Evolutionary conservation across 1,284 basidiomycete genomes (phyloP).

Genomic region (Ganoderma multipileum): DNA sequence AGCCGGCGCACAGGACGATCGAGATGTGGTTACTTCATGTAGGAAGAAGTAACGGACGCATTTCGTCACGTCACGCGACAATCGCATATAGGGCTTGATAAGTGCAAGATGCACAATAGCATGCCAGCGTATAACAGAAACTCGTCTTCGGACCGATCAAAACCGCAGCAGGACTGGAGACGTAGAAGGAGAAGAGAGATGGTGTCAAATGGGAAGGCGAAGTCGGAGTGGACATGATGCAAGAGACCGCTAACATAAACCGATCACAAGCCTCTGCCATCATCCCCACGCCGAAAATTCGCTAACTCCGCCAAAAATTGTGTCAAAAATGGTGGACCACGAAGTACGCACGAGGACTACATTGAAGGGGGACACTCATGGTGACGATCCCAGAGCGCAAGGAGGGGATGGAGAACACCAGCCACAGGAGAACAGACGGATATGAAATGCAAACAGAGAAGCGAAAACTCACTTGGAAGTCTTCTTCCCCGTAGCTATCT

Average conservation of each 20-base stretch:
- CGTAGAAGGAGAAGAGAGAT: neutral
- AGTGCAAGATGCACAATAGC: neutral
- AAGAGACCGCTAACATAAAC: neutral
- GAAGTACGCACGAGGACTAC: neutral
- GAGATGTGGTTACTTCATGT: neutral
- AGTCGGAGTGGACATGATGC: neutral
- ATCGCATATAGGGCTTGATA: neutral
- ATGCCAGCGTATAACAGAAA: neutral
- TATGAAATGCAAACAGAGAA: neutral
- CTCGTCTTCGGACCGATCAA: neutral
- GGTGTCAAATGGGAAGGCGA: neutral
- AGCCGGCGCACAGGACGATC: neutral
- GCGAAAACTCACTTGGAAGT: conserved; percentile 76
- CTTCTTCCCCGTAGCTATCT: conserved; percentile 84
- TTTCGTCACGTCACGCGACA: conserved; percentile 1
- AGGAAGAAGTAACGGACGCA: neutral
- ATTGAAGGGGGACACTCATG: neutral
- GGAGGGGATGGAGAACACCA: neutral
- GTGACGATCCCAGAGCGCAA: neutral
- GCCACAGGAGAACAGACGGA: neutral
- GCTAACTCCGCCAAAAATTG: neutral
- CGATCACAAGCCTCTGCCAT: neutral
- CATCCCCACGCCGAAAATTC: neutral
- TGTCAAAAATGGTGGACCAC: neutral
- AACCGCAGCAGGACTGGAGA: neutral